Conservation (phyloP, 176 grass and related monocot genomes). For the Rhynchospora breviuscula region DNA sequence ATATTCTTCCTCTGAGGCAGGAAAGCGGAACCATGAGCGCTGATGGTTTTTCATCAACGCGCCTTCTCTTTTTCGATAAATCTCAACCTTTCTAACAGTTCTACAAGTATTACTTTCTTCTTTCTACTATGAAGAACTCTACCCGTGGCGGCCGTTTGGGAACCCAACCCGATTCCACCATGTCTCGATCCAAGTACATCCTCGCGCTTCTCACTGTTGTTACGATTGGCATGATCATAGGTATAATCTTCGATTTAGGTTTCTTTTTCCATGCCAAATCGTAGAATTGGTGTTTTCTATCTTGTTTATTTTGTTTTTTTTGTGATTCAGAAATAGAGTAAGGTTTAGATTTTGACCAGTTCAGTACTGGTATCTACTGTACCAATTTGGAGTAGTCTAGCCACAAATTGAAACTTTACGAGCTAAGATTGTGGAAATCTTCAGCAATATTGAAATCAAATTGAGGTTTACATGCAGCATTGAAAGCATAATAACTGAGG, state of each 20-base stretch:
- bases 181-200: constrained; percentile 26
- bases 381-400: not conserved
- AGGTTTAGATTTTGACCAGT: not conserved
- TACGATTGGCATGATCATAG: constrained; percentile 38
- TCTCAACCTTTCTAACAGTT: not conserved
- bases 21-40: not conserved
- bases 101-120: not conserved
- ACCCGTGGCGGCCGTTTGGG: not conserved
- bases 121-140: not conserved
- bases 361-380: not conserved
- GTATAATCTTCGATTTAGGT: not conserved
- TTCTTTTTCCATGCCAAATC: not conserved
- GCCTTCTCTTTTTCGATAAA: not conserved
- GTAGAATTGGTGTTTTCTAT: not conserved
- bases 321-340: not conserved
- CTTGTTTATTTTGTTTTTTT: not conserved
- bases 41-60: not conserved
- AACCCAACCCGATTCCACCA: not conserved
- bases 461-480: not conserved
- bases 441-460: not conserved
- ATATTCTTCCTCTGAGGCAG: not conserved
- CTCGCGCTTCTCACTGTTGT: constrained; percentile 35
- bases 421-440: not conserved
- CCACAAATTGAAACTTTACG: not conserved
- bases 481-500: not conserved